Base-by-base conservation (phyloP, 768 basidiomycete genomes). In the Symmetrospora coprosmae region DNA sequence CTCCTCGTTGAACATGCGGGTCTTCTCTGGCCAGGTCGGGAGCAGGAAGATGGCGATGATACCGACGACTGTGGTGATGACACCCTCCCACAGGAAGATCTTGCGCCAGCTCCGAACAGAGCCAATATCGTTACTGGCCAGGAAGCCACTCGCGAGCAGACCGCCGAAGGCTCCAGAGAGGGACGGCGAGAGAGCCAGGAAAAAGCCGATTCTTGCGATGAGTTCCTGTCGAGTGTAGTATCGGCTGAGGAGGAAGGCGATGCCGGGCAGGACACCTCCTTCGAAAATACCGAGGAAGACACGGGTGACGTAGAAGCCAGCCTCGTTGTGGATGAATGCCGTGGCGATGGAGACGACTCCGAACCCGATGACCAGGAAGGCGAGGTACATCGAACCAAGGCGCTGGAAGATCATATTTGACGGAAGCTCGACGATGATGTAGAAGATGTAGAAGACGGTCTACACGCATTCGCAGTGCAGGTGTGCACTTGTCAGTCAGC, bases 201-300 rank as follows among this genome's bases (percentile, higher is more conserved):
- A 62, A 30, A 62, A 41, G 19, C 56, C 40, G 17, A 62, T 39
- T 14, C 61, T 25, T 33, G 58, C 59, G 11, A 50, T 43, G 25
- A 61, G 28, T 28, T 62, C 61, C 19, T 28, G 33, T 41, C 48
- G 43, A 27, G 34, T 62, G 37, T 62, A 62, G 38, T 40, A 62
- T 2, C 61, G 51, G 16, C 56, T 59, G 1, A 62, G 40, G 19
- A 52, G 34, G 21, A 43, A 56, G 14, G 61, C 39, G 34, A 53
- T 55, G 30, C 50, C 61, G 7, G 61, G 61, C 13, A 62, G 51
- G 25, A 62, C 50, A 27, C 61, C 61, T n/a, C 49, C 61, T 25
- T 62, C 61, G 31, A 56, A 46, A 43, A 53, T 40, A 9, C 61
- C 61, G 16, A 62, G 61, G 4, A 62, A 16, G 43, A 62, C 33